Evolutionary conservation across 1,284 basidiomycete species (phyloP).

Genomic region (Meripilus lineatus): DNA sequence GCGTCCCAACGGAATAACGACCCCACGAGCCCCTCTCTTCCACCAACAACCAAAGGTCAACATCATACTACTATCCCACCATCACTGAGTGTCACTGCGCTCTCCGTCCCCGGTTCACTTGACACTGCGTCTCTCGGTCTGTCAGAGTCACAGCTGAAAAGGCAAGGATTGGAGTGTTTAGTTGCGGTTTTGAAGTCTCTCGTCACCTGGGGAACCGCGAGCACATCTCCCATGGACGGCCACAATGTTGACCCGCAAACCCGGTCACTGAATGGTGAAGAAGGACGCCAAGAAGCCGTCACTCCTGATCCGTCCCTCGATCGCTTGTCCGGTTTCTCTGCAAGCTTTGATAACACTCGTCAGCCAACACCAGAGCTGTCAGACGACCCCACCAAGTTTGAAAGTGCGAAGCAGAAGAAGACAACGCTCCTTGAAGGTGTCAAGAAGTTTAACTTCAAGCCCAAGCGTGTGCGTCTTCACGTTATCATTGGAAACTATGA

Average conservation of each 20-base stretch:
- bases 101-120: constrained; percentile 62
- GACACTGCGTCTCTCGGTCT: constrained; percentile 64
- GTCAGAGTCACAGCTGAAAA: constrained; percentile 79
- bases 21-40: constrained; percentile 53
- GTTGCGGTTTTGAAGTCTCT: constrained; percentile 84
- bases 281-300: constrained; percentile 42
- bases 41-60: constrained; percentile 45
- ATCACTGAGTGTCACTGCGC: constrained; percentile 61
- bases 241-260: constrained; percentile 31
- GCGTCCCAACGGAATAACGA: constrained; percentile 46
- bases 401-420: constrained; percentile 97
- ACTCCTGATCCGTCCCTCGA: constrained; percentile 46
- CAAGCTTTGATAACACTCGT: constrained; percentile 49
- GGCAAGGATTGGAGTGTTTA: constrained; percentile 88
- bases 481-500: constrained; percentile 1
- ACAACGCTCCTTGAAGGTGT: constrained; percentile 94
- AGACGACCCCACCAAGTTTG: constrained; percentile 93
- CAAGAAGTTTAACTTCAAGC: constrained; percentile 98
- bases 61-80: constrained; percentile 48
- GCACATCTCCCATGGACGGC: constrained; percentile 36
- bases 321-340: constrained; percentile 43
- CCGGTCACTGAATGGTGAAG: constrained; percentile 46
- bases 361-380: constrained; percentile 69
- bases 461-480: constrained; percentile 65
- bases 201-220: constrained; percentile 82